Base-by-base conservation (phyloP, 2,329 filamentous ascomycete genomes). In the Diaporthe nobilis region DNA sequence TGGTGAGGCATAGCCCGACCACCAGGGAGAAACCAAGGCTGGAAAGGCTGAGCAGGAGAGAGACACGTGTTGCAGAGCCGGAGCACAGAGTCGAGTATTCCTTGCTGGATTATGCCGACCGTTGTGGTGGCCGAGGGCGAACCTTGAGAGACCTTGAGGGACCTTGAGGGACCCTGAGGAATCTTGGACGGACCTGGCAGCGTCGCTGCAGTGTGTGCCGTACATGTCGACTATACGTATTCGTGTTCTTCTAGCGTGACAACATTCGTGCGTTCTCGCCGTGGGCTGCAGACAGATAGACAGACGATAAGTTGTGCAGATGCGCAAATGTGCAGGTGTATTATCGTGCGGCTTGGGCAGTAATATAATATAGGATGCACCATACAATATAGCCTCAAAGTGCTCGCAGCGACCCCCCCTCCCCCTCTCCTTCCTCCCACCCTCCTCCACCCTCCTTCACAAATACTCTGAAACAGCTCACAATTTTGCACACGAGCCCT, bases 401-500 rank as follows among this genome's bases (percentile, higher is more conserved):
- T 53, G 63, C 63, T 68, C 63, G 44, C 63, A 53, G 63, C 28
- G 39, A 25, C 28, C 20, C 31, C 44, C 47, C 65, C 7, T 22
- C 31, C 37, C 60, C 28, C 12, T 28, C 17, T 8, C 8, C 17
- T 13, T 42, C 44, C 28, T 37, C 20, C 20, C 63, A 53, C 71
- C 31, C 70, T 49, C 55, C 42, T 61, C 57, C 44, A 42, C 44
- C 71, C 71, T 51, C 71, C 58, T 37, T 65, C 58, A 65, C 58
- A 60, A 65, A 65, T 63, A 73, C 58, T 63, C 71, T 63, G 37
- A 53, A 53, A 63, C 71, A 63, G 71, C 65, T 68, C 71, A 73
- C 71, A 73, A 73, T 73, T 63, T 73, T 73, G 71, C 60, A 73
- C 47, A 65, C 47, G 39, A 55, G 57, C 57, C 58, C 58, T 73